Evolutionary conservation across 257 asterid genomes (phyloP), one percentile per base, ranked within the genome.

Genomic region (Apocynum venetum): DNA sequence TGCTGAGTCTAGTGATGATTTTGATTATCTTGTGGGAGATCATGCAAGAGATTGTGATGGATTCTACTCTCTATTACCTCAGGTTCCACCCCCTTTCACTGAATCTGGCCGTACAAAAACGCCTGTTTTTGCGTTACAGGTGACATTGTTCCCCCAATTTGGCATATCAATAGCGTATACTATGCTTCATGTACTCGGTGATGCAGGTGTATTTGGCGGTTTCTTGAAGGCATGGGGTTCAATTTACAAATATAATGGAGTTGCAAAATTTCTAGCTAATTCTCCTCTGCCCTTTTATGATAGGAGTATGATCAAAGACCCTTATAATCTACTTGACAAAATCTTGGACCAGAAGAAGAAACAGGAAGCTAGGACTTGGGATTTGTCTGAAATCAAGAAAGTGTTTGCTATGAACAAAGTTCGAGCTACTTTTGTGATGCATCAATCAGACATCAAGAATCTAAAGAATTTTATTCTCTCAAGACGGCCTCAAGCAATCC

Each of bases 121-220:
- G 48, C 86, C 83, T 0, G 77, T 79, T 56, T 43, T 91, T 1
- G 91, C 87, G 17, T 48, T 89, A 46, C 91, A 89, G 72, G 85
- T 87, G 20, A 89, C 91, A 1, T 40, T 88, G 17, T 91, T 87
- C 76, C 86, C 86, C 0, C 77, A 68, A 1, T 46, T 17, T 0
- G 96, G 94, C 15, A 5, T 91, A 4, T 82, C 89, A 8, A 64
- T 91, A 4, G 91, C 94, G 19, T 40, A 83, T 8, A 70, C 85
- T 38, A 78, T 80, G 63, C 85, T 80, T 38, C 96, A 91, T 19
- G 20, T 74, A 1, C 65, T 79, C 0, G 87, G 86, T 38, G 96
- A 89, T 48, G 92, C 85, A 1, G 76, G 71, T 38, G 82, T 89
- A 0, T 51, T 89, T 3, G 51, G 75, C 0, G 66, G 83, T 1